Base-by-base conservation (phyloP, 345 rosid species). In the Melastoma malabathricum region DNA sequence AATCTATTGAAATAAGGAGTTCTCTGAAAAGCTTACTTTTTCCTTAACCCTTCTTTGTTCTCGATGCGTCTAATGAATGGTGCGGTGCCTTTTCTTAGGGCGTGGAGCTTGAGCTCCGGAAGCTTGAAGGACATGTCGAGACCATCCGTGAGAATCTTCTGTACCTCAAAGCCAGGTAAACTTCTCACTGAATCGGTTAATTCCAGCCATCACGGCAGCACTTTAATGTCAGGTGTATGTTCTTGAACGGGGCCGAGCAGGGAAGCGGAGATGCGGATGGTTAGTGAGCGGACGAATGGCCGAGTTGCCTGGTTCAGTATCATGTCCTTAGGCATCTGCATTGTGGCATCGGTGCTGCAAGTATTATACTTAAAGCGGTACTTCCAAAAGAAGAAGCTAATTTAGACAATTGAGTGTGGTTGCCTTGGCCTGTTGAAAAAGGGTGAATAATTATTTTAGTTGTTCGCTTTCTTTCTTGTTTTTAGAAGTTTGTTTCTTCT, bases 231-330 rank as follows among this genome's bases (percentile, higher is more conserved):
- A 0, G 18, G 51, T 8, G n/a, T 13, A 7, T 29, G 51, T 41
- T 7, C 25, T 48, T 48, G 25, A 31, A 18, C 17, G 25, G 29
- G 20, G 15, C 14, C 41, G 27, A 27, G 60, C 81, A 83, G 96
- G 69, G 93, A 86, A 75, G 79, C 79, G 0, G 79, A 68, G 52
- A 78, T 83, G 96, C 71, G 96, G 46, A 72, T 62, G 65, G 84
- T 77, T 39, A 83, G 84, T 50, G 93, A 86, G 69, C 46, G 3
- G 58, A 83, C 96, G 17, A 83, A 81, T 63, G 60, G 75, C 19
- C 75, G 74, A 68, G 96, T 83, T 55, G 96, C 89, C 54, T 63
- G 89, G 96, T 81, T 71, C 72, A 75, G 93, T 59, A 73, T 83
- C 52, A 70, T 83, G 84, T 77, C 96, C 5, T 54, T 86, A n/a